These are phyloP conservation scores for Metschnikowia similis DNA, from an alignment of 805 yeast species.

Conservation along the genomic window DNA sequence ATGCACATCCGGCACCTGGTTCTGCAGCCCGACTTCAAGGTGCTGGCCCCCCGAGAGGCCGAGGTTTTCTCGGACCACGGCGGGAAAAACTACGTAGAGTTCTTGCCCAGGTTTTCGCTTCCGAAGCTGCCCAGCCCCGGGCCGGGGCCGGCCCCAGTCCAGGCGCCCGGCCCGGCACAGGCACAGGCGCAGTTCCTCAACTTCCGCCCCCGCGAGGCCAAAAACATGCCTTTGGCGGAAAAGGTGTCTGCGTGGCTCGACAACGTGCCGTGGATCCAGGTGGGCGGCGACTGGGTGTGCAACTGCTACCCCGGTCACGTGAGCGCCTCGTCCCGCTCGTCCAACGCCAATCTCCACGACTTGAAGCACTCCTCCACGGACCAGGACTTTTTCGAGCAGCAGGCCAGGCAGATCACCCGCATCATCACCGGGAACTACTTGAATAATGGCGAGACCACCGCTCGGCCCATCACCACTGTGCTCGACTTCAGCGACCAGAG, in stretches of 20 bases:
- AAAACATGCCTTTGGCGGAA: slow-evolving; percentile 62
- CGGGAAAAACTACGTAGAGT: slow-evolving; percentile 1
- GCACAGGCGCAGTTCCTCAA: slow-evolving; percentile 1
- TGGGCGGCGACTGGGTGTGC: slow-evolving; percentile 22
- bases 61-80: background rate
- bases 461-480: slow-evolving; percentile 13
- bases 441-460: slow-evolving; percentile 14
- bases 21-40: slow-evolving; percentile 4
- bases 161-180: background rate
- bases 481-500: slow-evolving; percentile 9
- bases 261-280: slow-evolving; percentile 47
- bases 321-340: slow-evolving; percentile 15
- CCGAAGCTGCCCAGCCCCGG: background rate
- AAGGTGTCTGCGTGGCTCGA: slow-evolving; percentile 64
- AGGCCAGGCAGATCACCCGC: slow-evolving; percentile 49
- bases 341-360: slow-evolving; percentile 13
- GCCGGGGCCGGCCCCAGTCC: background rate
- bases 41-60: background rate
- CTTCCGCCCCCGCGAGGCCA: slow-evolving; percentile 60
- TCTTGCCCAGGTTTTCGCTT: background rate
- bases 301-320: slow-evolving; percentile 50
- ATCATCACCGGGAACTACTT: slow-evolving; percentile 13
- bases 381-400: slow-evolving; percentile 49
- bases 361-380: slow-evolving; percentile 22
- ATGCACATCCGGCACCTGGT: slow-evolving; percentile 3